A percentile compares a stretch with the other conserved stretches of the same genome.
Conservation (phyloP, 2,329 filamentous ascomycete genomes). For the Biscogniauxia marginata region DNA sequence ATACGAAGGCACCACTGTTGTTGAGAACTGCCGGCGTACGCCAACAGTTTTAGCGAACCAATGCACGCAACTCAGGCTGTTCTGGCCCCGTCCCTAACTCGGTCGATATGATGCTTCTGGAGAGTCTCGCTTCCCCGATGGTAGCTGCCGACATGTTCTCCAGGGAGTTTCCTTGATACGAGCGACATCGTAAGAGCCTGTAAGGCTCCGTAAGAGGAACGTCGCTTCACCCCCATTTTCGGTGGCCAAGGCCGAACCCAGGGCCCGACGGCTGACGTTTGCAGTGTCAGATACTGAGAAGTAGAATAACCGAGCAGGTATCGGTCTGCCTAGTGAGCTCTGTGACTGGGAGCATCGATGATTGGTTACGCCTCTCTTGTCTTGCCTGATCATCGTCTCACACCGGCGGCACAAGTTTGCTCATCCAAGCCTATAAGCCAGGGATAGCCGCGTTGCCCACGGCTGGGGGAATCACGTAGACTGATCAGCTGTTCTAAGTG, state of each 20-base stretch:
- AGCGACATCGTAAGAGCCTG: not conserved
- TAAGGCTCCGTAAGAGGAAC: not conserved
- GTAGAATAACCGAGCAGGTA: not conserved
- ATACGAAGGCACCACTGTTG: not conserved
- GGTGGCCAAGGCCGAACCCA: not conserved
- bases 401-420: not conserved
- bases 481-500: not conserved
- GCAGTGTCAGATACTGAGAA: not conserved
- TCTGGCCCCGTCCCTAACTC: not conserved
- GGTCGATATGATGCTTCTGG: not conserved
- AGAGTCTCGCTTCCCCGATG: not conserved
- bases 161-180: not conserved
- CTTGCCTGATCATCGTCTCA: not conserved
- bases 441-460: not conserved
- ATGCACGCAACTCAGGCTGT: not conserved
- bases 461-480: not conserved
- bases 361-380: not conserved
- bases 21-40: not conserved
- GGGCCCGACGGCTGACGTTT: not conserved
- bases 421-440: not conserved
- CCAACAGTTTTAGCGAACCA: not conserved
- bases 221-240: not conserved
- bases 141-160: not conserved
- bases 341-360: not conserved
- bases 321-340: not conserved